Base-by-base conservation (phyloP, 495 filamentous ascomycete genomes). In the Parmelia sp. region DNA sequence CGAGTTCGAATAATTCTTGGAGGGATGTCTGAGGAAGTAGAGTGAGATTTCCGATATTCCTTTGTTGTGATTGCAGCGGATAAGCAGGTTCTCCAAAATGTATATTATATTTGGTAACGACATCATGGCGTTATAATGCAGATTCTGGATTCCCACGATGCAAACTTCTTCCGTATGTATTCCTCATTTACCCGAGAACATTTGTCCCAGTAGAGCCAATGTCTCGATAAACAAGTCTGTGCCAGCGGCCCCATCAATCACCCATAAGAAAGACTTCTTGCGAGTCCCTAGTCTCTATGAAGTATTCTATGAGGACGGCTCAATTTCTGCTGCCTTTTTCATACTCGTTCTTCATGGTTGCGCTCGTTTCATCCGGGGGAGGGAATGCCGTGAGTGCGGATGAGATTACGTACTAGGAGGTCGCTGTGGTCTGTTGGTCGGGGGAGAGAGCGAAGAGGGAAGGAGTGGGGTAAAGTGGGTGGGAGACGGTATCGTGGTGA, bases 1-100 rank as follows among this genome's bases (percentile, higher is more conserved):
- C 42, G 29, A 58, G 35, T 23, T 49, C 44, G 42, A 53, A 49
- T 25, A 51, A 61, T 29, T 36, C 36, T 11, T 69, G 64, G 64
- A 64, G 65, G 57, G 67, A 69, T 58, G 60, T 69, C 39, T 69
- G 64, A 69, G 21, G 45, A 37, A 21, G 12, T 7, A n/a, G n/a
- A n/a, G 3, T 0, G 21, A 55, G 36, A 10, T 27, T 49, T 9
- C n/a, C n/a, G 15, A 21, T 47, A 9, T 62, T 4, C 1, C 25
- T 58, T 17, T n/a, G 4, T 5, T 39, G 4, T 1, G 27, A 33
- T 62, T 39, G 36, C 14, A 9, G 45, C 17, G 33, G 39, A 45
- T 2, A 42, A 35, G 8, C n/a, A 59, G 8, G 57, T 51, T 23
- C 60, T 11, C 29, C 12, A 25, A 25, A 12, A 57, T 25, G 4